Base-by-base conservation (phyloP, 1,284 basidiomycete species). In the Ganoderma multipileum region DNA sequence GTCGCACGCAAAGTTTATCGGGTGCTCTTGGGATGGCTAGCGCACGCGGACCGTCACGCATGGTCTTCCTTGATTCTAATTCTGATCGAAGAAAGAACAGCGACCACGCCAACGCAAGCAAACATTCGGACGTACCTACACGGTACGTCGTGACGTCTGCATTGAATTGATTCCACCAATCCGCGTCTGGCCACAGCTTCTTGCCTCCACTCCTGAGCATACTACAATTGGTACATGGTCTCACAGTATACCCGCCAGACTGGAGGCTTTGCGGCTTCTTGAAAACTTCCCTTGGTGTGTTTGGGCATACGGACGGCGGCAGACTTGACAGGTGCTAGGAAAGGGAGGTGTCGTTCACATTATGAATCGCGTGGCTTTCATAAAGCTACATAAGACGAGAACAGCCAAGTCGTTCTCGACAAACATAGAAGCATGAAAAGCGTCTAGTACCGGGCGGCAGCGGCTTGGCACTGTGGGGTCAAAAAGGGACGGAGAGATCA, bases 391-490 rank as follows among this genome's bases (percentile, higher is more conserved):
- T 70, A 66, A 70, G 52, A n/a, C 50, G 59, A 18, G 42, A 62
- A 60, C 50, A 66, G 30, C 54, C 61, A 54, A 26, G 41, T 62
- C 36, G 59, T 63, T 44, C 62, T 60, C 28, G 28, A 54, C 42
- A 62, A 18, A 47, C 64, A 61, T 61, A 63, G 58, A 60, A 57
- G 55, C 28, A 3, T 30, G n/a, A 61, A 55, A 26, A n/a, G 41
- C 20, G 55, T 63, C 71, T 83, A 89, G 78, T 89, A 92, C 44
- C 85, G 89, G 39, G 88, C 84, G 68, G 92, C 92, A 66, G 91
- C 91, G 71, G 90, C 87, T 81, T 94, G 92, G 82, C 92, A 94
- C 92, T 94, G 67, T 23, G 26, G 50, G 58, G 30, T 57, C 30
- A 50, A 1, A 72, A 30, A 60, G 44, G 61, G 71, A 52, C 1